These are phyloP conservation scores for Cokeromyces recurvatus DNA, from an alignment of 371 early-diverging fungal species.

Conservation along the genomic window DNA sequence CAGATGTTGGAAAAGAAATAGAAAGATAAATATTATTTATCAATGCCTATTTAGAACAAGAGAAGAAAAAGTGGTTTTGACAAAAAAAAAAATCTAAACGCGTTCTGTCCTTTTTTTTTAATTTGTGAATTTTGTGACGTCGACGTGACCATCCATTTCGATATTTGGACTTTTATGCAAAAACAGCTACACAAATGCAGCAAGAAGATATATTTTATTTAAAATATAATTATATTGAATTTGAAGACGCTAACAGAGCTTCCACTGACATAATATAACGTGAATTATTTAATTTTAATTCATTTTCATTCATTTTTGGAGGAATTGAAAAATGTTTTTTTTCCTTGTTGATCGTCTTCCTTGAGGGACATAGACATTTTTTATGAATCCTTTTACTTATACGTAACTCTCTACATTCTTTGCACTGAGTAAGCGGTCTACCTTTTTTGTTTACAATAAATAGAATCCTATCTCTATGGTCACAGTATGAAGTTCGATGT, in stretches of 20 bases:
- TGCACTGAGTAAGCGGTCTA: constrained; percentile 19
- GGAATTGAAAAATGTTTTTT: too few species aligned
- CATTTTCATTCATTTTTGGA: background rate
- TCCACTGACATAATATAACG: constrained; percentile 18
- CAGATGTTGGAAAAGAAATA: background rate
- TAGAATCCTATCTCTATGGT: constrained; percentile 14
- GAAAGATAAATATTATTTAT: background rate
- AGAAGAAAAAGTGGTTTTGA: too few species aligned
- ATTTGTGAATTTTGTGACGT: constrained; percentile 4
- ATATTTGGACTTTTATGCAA: background rate
- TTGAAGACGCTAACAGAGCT: constrained; percentile 6
- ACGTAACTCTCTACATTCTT: constrained; percentile 13
- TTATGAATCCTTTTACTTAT: constrained; percentile 12
- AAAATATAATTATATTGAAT: background rate
- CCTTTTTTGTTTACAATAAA: constrained; percentile 16
- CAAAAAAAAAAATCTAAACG: constrained; percentile 3
- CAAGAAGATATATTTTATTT: background rate
- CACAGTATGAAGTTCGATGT: constrained; percentile 19
- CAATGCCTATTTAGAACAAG: background rate
- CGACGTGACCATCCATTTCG: background rate
- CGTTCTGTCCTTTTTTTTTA: constrained; percentile 1
- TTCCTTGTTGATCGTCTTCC: too few species aligned
- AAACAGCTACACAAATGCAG: background rate
- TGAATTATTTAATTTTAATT: background rate
- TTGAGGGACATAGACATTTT: constrained; percentile 12